Conservation (phyloP, 345 rosid species). For the Euphorbia lathyris region DNA sequence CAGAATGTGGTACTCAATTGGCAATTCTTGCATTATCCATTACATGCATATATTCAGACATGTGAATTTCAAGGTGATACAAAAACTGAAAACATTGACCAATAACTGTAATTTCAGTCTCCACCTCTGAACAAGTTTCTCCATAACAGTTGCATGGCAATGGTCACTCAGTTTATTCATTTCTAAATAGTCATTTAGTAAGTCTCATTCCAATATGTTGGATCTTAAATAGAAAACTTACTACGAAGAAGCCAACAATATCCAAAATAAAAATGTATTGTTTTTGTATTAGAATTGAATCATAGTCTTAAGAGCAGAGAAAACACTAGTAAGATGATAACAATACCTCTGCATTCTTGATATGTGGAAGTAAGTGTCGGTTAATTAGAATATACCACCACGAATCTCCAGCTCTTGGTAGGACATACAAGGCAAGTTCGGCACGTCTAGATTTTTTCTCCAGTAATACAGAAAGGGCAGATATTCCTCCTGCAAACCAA, state of each 20-base stretch:
- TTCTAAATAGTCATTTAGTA: neutral
- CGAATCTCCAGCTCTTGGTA: constrained; percentile 97
- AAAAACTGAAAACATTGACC: neutral
- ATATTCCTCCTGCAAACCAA: constrained; percentile 84
- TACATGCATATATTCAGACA: neutral
- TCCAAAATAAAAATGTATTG: neutral
- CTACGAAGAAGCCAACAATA: neutral
- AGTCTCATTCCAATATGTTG: neutral
- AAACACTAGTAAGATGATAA: neutral
- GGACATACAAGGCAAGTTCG: constrained; percentile 94
- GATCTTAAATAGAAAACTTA: neutral
- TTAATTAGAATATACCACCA: constrained; percentile 87
- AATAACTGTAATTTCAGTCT: neutral
- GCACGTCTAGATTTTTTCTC: constrained; percentile 94
- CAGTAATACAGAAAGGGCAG: constrained; percentile 89
- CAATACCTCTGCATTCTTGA: constrained; percentile 90
- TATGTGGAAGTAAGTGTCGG: constrained; percentile 77
- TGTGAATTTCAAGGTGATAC: neutral
- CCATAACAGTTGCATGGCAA: neutral
- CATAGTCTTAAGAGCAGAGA: no score
- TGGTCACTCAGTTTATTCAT: neutral
- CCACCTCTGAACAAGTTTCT: neutral
- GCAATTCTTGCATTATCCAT: neutral
- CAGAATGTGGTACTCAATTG: neutral
- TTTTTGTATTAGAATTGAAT: no score